Base-by-base conservation (phyloP, 306 rosid species). In the Begonia peltatifolia region DNA sequence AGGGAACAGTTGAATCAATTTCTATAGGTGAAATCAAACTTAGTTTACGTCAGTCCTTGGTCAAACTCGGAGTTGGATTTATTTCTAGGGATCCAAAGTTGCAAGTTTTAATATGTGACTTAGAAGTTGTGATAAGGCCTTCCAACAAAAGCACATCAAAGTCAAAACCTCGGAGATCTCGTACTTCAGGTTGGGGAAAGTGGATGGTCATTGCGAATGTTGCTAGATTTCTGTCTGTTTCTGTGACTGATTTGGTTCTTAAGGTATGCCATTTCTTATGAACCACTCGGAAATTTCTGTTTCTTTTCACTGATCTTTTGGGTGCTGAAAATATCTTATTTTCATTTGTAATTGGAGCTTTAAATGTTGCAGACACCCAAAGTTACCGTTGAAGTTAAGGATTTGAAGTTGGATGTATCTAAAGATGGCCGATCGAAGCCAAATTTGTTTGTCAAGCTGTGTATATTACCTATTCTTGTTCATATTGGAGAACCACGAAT, bases 1-100 rank as follows among this genome's bases (percentile, higher is more conserved):
- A 92, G 99, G 99, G 99, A 65, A 64, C 88, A 53, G 55, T 92
- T 62, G 99, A 92, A 77, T 83, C 96, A 48, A 70, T 92, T 57
- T 83, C 94, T 56, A 77, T 92, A 66, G 96, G 96, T 68, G 99
- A 92, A 79, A 83, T 92, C 55, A 92, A 75, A 69, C 68, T 87
- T 64, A 86, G 99, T 78, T 64, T 92, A 75, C 88, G 99, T 41
- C 94, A 81, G 74, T 86, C 94, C 65, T 74, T 81, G 69, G 93
- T 79, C 69, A 86, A 76, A 65, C 82, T 85, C 58, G 94, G 96
- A 43, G 90, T 74, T 62, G 95, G 94, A 70, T 80, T 85, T 70
- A 70, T 86, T 46, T 92, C 96, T 57, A 78, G 83, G 49, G 99
- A 86, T 76, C 96, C 94, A 15, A 92, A 92, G 79, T 77, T 92